Conservation (phyloP, 2,329 filamentous ascomycete genomes). For the Lecanicillium sp. region DNA sequence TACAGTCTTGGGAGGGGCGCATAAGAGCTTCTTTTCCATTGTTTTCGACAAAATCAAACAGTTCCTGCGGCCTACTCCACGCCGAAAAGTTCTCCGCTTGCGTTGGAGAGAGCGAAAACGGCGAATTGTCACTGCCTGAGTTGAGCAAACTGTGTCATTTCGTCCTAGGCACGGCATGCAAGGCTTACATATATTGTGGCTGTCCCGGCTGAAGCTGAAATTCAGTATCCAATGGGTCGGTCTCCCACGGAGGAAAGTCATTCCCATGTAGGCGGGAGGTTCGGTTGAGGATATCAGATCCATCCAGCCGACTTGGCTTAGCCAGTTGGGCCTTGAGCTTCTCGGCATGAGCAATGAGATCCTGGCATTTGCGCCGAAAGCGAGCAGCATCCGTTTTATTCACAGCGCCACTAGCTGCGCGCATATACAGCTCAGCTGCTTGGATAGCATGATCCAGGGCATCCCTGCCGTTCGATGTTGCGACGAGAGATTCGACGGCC, state of each 20-base stretch:
- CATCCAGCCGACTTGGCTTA: not conserved
- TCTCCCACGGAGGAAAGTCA: conserved; percentile 79
- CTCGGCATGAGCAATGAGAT: conserved; percentile 65
- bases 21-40: conserved; percentile 39
- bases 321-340: conserved; percentile 50
- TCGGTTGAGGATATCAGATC: conserved; percentile 52
- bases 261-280: conserved; percentile 75
- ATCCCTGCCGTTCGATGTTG: conserved; percentile 32
- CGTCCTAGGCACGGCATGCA: no score
- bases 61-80: conserved; percentile 71
- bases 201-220: conserved; percentile 49
- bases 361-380: conserved; percentile 60
- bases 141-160: no score
- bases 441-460: conserved; percentile 69
- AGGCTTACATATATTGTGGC: conserved; percentile 53
- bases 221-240: conserved; percentile 47
- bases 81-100: conserved; percentile 71
- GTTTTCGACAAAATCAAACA: conserved; percentile 36
- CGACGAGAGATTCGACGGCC: conserved; percentile 29
- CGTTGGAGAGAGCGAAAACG: conserved; percentile 63
- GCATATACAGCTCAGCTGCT: conserved; percentile 76
- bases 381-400: conserved; percentile 53
- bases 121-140: conserved; percentile 53
- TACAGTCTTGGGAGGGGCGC: conserved; percentile 50
- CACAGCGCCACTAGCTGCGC: conserved; percentile 56